These are phyloP conservation scores for Pseudopyrenochaeta lycopersici DNA, from an alignment of 2,329 filamentous ascomycete species.

Conservation along the genomic window DNA sequence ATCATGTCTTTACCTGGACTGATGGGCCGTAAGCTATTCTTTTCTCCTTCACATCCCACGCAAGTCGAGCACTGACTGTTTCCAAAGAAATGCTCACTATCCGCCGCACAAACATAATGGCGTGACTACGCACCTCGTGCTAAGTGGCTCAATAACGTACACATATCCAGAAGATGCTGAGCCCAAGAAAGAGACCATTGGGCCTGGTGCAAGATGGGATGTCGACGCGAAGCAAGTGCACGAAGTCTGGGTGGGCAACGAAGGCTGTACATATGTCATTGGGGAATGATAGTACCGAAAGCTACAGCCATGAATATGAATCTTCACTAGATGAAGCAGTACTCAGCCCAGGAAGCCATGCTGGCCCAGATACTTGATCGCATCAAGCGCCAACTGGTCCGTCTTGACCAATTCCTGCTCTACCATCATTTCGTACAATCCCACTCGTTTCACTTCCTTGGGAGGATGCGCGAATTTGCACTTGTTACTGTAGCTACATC, in stretches of 20 bases:
- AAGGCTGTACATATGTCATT: constrained; percentile 74
- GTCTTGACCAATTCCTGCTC: constrained; percentile 57
- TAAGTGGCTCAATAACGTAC: constrained; percentile 71
- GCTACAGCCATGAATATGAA: neutral
- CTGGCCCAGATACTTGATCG: constrained; percentile 57
- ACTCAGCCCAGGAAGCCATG: constrained; percentile 51
- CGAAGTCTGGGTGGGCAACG: constrained; percentile 73
- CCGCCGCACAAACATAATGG: constrained; percentile 71
- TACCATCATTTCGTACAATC: constrained; percentile 47
- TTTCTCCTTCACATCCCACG: neutral
- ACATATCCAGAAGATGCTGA: constrained; percentile 69
- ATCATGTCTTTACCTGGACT: constrained; percentile 75
- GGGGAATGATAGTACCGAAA: constrained; percentile 55
- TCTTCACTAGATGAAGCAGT: neutral
- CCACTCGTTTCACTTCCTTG: constrained; percentile 25
- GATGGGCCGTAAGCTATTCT: constrained; percentile 67
- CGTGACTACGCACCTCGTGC: constrained; percentile 74
- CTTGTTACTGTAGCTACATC: constrained; percentile 35
- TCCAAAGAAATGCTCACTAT: constrained; percentile 71
- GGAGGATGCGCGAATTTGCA: constrained; percentile 39
- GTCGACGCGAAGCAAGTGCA: constrained; percentile 71
- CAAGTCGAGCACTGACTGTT: constrained; percentile 2
- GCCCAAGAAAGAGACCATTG: constrained; percentile 66
- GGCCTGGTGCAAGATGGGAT: constrained; percentile 70
- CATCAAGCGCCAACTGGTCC: constrained; percentile 53